phyloP scores from a whole-genome alignment of 2,329 filamentous ascomycete genomes.

The Nigrograna mackinnonii region DNA sequence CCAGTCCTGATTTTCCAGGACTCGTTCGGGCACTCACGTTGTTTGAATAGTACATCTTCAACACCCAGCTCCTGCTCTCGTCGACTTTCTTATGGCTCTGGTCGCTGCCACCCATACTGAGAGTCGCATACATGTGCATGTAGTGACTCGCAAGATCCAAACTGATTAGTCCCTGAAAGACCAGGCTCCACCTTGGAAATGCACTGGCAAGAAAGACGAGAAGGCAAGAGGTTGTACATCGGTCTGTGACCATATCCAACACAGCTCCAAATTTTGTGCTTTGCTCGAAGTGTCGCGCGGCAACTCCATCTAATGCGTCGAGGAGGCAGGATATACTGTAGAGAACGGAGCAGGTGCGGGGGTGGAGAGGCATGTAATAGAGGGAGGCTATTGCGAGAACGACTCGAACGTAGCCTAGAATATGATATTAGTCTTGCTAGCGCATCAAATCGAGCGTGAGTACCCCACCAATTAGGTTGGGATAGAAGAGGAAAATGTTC shows the following conservation, averaged over 20 bases:
- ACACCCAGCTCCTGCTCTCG: conserved; percentile 80
- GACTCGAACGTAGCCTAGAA: conserved; percentile 53
- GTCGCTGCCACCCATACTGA: conserved; percentile 80
- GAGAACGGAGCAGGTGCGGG: conserved; percentile 87
- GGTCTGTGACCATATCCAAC: conserved; percentile 98
- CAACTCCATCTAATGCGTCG: conserved; percentile 91
- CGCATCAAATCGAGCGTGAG: neutral
- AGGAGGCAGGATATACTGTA: conserved; percentile 95
- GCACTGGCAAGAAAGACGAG: conserved; percentile 93
- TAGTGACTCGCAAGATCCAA: conserved; percentile 96
- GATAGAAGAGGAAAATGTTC: conserved; percentile 59
- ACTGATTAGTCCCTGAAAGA: conserved; percentile 92
- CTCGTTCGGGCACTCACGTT: conserved; percentile 73
- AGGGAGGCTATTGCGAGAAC: conserved; percentile 79
- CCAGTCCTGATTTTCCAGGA: no score
- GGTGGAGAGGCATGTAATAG: conserved; percentile 99
- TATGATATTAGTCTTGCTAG: conserved; percentile 12
- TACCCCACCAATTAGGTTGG: conserved; percentile 54
- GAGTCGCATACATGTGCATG: conserved; percentile 97
- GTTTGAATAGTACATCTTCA: conserved; percentile 97
- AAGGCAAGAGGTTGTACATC: conserved; percentile 93
- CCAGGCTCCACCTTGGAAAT: conserved; percentile 89
- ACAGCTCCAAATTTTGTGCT: conserved; percentile 95
- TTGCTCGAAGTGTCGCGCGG: conserved; percentile 85
- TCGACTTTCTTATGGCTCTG: conserved; percentile 93